phyloP scores from a whole-genome alignment of 495 filamentous ascomycete species.

The Astrothelium macrocarpum region DNA sequence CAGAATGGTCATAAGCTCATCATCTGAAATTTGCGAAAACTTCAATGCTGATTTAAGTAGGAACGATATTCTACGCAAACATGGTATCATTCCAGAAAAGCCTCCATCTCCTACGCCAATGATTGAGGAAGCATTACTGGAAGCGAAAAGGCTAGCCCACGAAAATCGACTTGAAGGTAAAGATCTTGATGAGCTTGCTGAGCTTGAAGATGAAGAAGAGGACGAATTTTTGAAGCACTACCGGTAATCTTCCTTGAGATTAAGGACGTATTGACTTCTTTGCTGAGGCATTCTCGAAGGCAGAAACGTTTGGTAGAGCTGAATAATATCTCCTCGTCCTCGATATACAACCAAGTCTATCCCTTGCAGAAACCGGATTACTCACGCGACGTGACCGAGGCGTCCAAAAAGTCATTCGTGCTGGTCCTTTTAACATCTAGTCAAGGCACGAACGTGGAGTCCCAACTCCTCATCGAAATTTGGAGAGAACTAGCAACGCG shows the following conservation, averaged over 20 bases:
- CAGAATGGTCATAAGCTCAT: slow-evolving; percentile 65
- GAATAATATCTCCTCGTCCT: slow-evolving; percentile 58
- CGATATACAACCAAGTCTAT: slow-evolving; percentile 80
- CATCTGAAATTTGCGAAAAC: slow-evolving; percentile 6
- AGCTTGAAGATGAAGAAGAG: slow-evolving; percentile 90
- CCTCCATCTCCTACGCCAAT: slow-evolving; percentile 86
- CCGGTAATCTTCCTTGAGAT: slow-evolving; percentile 37
- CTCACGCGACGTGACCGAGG: slow-evolving; percentile 81
- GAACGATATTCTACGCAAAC: slow-evolving; percentile 98
- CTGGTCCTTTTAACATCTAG: slow-evolving; percentile 80
- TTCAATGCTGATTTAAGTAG: slow-evolving; percentile 36
- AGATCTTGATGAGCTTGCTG: slow-evolving; percentile 84
- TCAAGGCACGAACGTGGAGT: slow-evolving; percentile 68
- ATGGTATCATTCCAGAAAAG: slow-evolving; percentile 92
- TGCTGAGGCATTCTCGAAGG: slow-evolving; percentile 28
- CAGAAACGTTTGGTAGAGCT: slow-evolving; percentile 79
- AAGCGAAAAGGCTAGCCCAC: slow-evolving; percentile 68
- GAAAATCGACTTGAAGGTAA: slow-evolving; percentile 90
- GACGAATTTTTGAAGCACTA: slow-evolving; percentile 84
- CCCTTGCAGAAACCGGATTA: slow-evolving; percentile 92
- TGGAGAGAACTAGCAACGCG: slow-evolving; percentile 76
- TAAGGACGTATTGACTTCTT: not conserved
- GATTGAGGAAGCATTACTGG: slow-evolving; percentile 87
- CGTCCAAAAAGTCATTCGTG: slow-evolving; percentile 62
- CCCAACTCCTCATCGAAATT: slow-evolving; percentile 68